Evolutionary conservation across 257 asterid species (phyloP), one percentile per base, ranked within the genome.

Genomic region (Solanum commersonii): DNA sequence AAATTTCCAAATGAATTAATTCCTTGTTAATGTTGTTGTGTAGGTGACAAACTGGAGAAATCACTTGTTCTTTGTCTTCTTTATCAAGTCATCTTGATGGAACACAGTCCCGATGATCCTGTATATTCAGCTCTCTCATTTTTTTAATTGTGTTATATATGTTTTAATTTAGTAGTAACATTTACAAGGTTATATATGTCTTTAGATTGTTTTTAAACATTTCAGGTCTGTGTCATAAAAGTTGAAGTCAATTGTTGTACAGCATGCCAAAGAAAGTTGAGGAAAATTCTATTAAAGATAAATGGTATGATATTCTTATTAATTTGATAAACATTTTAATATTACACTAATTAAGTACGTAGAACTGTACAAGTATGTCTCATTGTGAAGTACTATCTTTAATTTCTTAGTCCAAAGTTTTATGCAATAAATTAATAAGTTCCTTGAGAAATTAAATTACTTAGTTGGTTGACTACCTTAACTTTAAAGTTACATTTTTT

Each of bases 211-310:
- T 29, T 44, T 74, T 38, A 31, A 82, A 49, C 13, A 10, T 83
- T 87, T 86, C 83, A 89, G 91, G 74, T 63, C 5, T 83, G 77
- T 29, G 52, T 72, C 60, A 44, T 89, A 37, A 84, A 87, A 87
- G 86, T 89, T 34, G 88, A 89, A 10, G 44, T 68, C 87, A 40
- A 42, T 22, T 85, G 87, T 37, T 87, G 88, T 71, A 37, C 71
- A 18, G 70, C 63, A 68, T 89, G 91, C 60, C 87, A 60, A 1
- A 81, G 18, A 22, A 87, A 74, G 25, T 65, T 87, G 82, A 52
- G 63, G 44, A 87, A 84, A 74, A n/a, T 31, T 22, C 63, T 89
- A 38, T 25, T 89, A 27, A 31, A 29, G 40, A 59, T 76, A 40
- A 63, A 52, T 25, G 91, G 89, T 92, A 82, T 4, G 71, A 49